These are phyloP conservation scores for Neurospora africana DNA, from an alignment of 495 filamentous ascomycete genomes.

Conservation along the genomic window DNA sequence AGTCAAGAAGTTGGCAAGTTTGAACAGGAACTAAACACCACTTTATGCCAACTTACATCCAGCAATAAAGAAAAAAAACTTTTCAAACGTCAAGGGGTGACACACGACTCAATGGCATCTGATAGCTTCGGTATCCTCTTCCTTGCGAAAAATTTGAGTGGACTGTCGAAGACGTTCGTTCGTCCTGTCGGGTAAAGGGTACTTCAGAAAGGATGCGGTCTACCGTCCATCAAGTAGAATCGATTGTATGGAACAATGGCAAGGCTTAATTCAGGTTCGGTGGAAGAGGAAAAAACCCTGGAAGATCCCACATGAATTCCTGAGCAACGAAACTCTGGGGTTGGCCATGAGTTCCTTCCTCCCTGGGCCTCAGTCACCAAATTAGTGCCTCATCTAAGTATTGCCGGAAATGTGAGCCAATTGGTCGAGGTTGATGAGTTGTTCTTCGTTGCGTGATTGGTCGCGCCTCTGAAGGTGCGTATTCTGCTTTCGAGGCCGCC, in stretches of 20 bases:
- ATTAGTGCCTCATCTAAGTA: too few species aligned
- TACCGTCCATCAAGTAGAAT: neutral
- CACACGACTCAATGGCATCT: neutral
- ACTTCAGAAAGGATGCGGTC: neutral
- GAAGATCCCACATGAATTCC: too few species aligned
- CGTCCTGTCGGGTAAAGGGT: neutral
- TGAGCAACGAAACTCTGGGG: neutral
- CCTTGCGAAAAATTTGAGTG: neutral
- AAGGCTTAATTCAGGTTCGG: rapidly evolving
- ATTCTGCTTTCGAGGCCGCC: neutral
- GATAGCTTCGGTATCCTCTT: neutral
- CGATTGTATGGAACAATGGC: neutral
- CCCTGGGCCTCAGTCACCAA: too few species aligned
- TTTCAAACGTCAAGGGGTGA: neutral
- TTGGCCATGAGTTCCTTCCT: neutral
- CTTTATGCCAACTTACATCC: too few species aligned
- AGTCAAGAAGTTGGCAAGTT: neutral
- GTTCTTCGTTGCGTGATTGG: neutral
- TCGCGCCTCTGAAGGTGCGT: neutral
- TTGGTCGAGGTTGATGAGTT: neutral
- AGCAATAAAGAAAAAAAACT: neutral
- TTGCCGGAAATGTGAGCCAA: neutral
- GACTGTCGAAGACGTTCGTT: neutral
- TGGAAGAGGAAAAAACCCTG: neutral
- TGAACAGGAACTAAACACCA: neutral